A percentile compares a stretch with the other conserved stretches of the same genome.
Conservation (phyloP, 2,329 filamentous ascomycete genomes). For the Penicillium sp. region DNA sequence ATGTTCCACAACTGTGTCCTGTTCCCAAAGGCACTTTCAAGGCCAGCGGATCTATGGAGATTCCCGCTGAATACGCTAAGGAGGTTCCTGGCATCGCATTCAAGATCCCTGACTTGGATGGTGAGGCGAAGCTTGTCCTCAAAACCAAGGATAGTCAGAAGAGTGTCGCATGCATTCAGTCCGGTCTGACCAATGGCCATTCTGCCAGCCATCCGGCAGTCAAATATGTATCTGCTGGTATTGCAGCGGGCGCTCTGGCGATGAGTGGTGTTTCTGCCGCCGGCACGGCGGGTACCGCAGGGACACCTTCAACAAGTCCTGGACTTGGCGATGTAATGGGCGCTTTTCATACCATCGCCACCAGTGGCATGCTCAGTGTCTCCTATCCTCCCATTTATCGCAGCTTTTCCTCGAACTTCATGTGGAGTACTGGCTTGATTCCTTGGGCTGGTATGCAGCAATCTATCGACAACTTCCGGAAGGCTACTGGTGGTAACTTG, state of each 20-base stretch:
- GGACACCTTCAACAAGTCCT: conserved; percentile 67
- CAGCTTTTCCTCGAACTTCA: conserved; percentile 90
- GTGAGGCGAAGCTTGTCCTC: conserved; percentile 74
- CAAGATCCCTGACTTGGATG: conserved; percentile 82
- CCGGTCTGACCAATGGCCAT: conserved; percentile 81
- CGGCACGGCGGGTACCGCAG: conserved; percentile 57
- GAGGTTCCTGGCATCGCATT: conserved; percentile 88
- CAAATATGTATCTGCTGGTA: conserved; percentile 75
- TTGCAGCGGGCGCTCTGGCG: conserved; percentile 77
- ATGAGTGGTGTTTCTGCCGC: conserved; percentile 69
- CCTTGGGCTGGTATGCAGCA: conserved; percentile 76
- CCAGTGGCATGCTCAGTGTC: conserved; percentile 94
- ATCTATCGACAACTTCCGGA: conserved; percentile 79
- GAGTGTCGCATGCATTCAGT: conserved; percentile 76
- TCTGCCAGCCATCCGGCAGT: conserved; percentile 71
- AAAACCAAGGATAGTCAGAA: conserved; percentile 56
- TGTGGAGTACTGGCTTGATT: conserved; percentile 79
- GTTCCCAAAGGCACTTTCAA: conserved; percentile 72
- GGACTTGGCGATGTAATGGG: conserved; percentile 80
- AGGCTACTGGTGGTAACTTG: conserved; percentile 77
- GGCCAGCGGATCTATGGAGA: conserved; percentile 66
- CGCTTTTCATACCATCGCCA: conserved; percentile 90
- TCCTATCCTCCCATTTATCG: conserved; percentile 82
- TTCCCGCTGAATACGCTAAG: conserved; percentile 67
- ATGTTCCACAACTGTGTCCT: conserved; percentile 74